Conservation (phyloP, 192 early-diverging fungal genomes). For the Rhizoclosmatium globosum region DNA sequence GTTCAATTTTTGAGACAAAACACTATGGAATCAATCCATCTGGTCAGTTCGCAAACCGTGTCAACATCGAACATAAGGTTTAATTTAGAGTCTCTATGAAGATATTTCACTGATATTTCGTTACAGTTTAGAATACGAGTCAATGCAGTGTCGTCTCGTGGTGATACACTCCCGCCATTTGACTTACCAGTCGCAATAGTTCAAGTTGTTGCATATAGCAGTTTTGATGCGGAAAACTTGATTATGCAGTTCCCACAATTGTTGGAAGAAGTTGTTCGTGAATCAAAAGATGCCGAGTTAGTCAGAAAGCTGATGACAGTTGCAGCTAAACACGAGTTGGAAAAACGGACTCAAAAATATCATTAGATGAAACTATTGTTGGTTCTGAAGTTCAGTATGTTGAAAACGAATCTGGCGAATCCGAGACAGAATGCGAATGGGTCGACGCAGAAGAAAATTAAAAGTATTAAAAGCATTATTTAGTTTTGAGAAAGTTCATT, state of each 20-base stretch:
- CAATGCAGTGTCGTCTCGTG: constrained; percentile 1
- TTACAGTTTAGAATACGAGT: constrained; percentile 15
- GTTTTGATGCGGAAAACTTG: not conserved
- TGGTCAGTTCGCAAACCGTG: constrained; percentile 34
- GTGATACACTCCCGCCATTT: constrained; percentile 21
- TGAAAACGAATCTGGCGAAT: not conserved
- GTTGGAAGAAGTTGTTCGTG: constrained; percentile 17
- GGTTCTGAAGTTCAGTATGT: constrained; percentile 14
- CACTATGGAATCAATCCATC: constrained; percentile 38
- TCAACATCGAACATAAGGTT: constrained; percentile 44
- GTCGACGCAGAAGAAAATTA: not conserved
- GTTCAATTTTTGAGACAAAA: constrained; percentile 29
- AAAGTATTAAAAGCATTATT: not conserved
- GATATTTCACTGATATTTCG: not conserved
- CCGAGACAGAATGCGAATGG: not conserved
- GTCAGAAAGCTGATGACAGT: constrained; percentile 1
- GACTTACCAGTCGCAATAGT: constrained; percentile 16
- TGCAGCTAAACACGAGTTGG: not conserved
- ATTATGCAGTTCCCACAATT: constrained; percentile 1
- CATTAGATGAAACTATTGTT: constrained; percentile 32
- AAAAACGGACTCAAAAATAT: constrained; percentile 4
- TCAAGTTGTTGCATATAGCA: constrained; percentile 24
- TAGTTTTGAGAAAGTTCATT: not conserved
- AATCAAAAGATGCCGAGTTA: not conserved
- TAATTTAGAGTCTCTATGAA: not conserved